Percentiles rank a stretch among this genome's conserved stretches.
phyloP scores from a whole-genome alignment of 805 yeast species.

The Kodamaea kaohsiungensis region DNA sequence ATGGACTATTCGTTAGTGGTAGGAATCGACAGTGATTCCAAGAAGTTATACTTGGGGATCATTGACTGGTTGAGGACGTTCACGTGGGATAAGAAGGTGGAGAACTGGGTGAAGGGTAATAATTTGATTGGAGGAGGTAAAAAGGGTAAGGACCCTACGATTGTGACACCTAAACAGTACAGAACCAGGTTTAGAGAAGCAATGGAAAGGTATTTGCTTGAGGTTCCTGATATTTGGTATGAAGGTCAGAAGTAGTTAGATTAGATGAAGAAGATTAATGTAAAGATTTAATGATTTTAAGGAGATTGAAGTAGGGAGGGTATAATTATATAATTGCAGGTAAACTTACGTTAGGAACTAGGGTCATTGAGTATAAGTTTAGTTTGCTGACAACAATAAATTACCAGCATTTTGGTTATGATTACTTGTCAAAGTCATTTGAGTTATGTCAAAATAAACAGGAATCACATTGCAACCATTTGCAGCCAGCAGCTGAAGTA shows the following conservation, averaged over 20 bases:
- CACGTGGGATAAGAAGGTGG: constrained; percentile 98
- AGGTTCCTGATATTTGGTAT: constrained; percentile 83
- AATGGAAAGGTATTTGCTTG: constrained; percentile 91
- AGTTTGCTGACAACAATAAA: not conserved
- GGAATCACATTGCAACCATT: not conserved
- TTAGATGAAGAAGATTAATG: too few species aligned
- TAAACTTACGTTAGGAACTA: too few species aligned
- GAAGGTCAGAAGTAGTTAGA: constrained; percentile 27
- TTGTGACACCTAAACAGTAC: constrained; percentile 95
- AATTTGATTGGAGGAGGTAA: constrained; percentile 79
- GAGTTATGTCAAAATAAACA: not conserved
- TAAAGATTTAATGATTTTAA: too few species aligned
- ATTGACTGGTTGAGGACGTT: constrained; percentile 93
- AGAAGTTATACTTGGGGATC: constrained; percentile 85
- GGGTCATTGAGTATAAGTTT: too few species aligned
- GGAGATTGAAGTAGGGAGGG: too few species aligned
- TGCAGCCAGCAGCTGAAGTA: not conserved
- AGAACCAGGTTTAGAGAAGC: constrained; percentile 94
- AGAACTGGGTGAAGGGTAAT: constrained; percentile 97
- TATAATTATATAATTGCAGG: too few species aligned
- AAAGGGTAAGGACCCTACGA: constrained; percentile 91
- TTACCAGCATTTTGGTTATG: not conserved
- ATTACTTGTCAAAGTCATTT: too few species aligned
- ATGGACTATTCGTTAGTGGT: constrained; percentile 97
- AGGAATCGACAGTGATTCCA: constrained; percentile 73